phyloP scores from a whole-genome alignment of 225 moss, liverwort and hornwort genomes.

The Pseudoscleropodium purum region DNA sequence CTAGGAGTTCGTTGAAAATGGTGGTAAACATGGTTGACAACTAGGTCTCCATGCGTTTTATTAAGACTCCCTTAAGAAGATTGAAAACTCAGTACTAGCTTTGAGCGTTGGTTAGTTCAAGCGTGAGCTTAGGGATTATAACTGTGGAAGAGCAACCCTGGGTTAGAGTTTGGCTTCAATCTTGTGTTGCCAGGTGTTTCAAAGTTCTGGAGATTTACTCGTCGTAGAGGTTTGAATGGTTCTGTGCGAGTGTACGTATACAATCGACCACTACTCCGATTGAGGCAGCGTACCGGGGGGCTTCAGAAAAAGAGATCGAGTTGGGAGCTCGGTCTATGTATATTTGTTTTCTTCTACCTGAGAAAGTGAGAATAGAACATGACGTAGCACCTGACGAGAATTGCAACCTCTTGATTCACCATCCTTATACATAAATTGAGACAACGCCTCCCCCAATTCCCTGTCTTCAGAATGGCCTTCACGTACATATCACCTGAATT shows the following conservation, averaged over 20 bases:
- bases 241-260: background rate
- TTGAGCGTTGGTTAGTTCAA: background rate
- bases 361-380: background rate
- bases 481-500: background rate
- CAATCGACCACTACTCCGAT: background rate
- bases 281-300: background rate
- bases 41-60: background rate
- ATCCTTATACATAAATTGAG: background rate
- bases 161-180: background rate
- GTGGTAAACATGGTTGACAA: background rate
- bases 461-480: background rate
- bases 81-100: background rate
- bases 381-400: background rate
- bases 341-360: background rate
- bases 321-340: background rate
- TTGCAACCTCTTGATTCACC: background rate
- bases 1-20: background rate
- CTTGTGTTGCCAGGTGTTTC: background rate
- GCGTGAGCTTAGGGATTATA: background rate
- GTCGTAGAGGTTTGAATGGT: background rate
- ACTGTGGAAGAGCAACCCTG: background rate
- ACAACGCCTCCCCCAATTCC: background rate
- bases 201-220: background rate
- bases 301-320: background rate
- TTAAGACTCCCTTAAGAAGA: background rate